Evolutionary conservation across 768 basidiomycete genomes (phyloP).

Genomic region (Mycena venus): DNA sequence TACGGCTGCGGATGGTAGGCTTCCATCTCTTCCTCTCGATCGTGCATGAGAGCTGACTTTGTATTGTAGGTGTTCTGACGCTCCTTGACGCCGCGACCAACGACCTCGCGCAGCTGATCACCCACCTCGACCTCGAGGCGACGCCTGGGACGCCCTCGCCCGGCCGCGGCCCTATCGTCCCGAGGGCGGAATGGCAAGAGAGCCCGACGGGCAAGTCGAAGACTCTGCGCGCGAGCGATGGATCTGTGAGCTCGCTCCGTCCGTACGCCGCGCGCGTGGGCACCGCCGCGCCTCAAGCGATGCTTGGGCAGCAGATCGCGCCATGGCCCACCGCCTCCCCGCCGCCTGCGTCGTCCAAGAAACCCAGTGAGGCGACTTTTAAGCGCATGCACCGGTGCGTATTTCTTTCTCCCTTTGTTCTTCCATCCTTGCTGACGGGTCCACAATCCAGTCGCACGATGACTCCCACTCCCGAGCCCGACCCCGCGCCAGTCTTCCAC

Average conservation of each 20-base stretch:
- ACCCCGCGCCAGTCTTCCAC: slow-evolving; percentile 70
- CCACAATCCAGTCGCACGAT: too few species aligned
- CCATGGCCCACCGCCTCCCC: slow-evolving; percentile 65
- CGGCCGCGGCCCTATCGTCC: slow-evolving; percentile 38
- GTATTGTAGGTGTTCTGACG: slow-evolving; percentile 66
- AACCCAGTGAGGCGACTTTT: slow-evolving; percentile 37
- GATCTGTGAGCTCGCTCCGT: slow-evolving; percentile 63
- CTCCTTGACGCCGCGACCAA: slow-evolving; percentile 86
- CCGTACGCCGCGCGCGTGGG: slow-evolving; percentile 57
- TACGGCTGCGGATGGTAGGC: slow-evolving; percentile 64
- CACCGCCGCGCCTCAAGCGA: slow-evolving; percentile 36
- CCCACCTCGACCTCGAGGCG: slow-evolving; percentile 84
- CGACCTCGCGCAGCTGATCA: slow-evolving; percentile 83
- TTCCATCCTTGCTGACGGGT: too few species aligned
- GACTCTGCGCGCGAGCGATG: slow-evolving; percentile 40
- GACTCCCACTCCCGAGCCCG: slow-evolving; percentile 71
- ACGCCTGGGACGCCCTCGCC: slow-evolving; percentile 69
- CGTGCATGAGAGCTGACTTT: slow-evolving; percentile 10
- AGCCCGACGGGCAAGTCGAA: slow-evolving; percentile 50
- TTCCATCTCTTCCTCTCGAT: not conserved
- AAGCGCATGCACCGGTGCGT: slow-evolving; percentile 63
- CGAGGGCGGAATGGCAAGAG: slow-evolving; percentile 32
- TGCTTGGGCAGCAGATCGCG: slow-evolving; percentile 70
- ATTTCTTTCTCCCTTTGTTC: too few species aligned
- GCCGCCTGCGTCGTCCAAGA: slow-evolving; percentile 31